phyloP scores from a whole-genome alignment of 2,329 filamentous ascomycete genomes.

The Pseudogymnoascus sp. region DNA sequence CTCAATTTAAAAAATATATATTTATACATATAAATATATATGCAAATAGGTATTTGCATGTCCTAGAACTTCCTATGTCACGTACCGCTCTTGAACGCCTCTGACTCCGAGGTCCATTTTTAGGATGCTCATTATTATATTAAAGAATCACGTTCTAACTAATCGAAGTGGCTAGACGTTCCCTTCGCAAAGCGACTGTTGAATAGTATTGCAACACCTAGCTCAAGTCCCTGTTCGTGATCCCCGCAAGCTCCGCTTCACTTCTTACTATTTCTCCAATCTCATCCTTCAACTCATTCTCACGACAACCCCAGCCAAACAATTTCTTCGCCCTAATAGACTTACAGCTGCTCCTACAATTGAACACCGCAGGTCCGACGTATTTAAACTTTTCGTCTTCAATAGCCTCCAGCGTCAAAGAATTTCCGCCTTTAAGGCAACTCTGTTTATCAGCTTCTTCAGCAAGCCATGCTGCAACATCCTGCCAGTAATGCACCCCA shows the following conservation, averaged over 20 bases:
- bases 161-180: too few relatives aligned
- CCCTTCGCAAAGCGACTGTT: too few relatives aligned
- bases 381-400: background rate
- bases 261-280: background rate
- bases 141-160: too few relatives aligned
- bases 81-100: too few relatives aligned
- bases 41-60: too few relatives aligned
- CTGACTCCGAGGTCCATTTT: too few relatives aligned
- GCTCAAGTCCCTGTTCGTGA: background rate
- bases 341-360: background rate
- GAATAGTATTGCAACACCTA: background rate
- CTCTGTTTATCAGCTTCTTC: conserved; percentile 49
- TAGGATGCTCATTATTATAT: too few relatives aligned
- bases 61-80: too few relatives aligned
- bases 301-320: background rate
- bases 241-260: background rate
- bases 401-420: background rate
- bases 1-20: too few relatives aligned
- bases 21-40: too few relatives aligned
- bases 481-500: conserved; percentile 56
- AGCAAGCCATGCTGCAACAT: conserved; percentile 49
- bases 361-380: background rate
- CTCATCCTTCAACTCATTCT: background rate
- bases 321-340: background rate
- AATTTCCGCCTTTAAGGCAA: conserved; percentile 22